Conservation (phyloP, 805 yeast genomes). For the Zygoascus bituminiphila region DNA sequence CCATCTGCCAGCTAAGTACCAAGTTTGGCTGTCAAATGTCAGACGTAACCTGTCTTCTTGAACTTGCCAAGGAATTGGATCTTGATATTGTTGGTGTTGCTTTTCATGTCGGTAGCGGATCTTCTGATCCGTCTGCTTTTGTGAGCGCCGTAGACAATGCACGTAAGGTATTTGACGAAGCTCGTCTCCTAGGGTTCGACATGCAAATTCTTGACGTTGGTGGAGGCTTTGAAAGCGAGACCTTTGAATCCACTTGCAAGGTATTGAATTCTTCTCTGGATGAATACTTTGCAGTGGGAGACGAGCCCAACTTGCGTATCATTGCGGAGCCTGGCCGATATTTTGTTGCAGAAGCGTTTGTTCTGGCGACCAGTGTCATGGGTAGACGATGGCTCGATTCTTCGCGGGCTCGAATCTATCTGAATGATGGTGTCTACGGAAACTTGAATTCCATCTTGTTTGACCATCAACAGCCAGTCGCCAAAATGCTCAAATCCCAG, state of each 20-base stretch:
- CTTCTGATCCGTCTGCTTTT: conserved; percentile 60
- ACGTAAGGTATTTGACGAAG: conserved; percentile 56
- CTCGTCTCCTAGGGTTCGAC: conserved; percentile 35
- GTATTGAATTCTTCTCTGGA: conserved; percentile 51
- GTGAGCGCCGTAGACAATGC: conserved; percentile 68
- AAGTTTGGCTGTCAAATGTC: conserved; percentile 77
- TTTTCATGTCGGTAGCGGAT: conserved; percentile 95
- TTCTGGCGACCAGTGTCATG: conserved; percentile 74
- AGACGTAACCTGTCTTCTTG: conserved; percentile 47
- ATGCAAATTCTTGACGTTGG: conserved; percentile 74
- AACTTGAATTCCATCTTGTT: conserved; percentile 88
- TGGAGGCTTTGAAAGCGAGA: conserved; percentile 72
- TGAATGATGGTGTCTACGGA: conserved; percentile 94
- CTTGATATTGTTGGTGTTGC: conserved; percentile 77
- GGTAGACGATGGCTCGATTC: conserved; percentile 57
- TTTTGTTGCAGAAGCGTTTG: conserved; percentile 76
- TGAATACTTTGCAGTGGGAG: conserved; percentile 36
- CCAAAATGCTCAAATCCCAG: conserved; percentile 46
- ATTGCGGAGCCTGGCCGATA: conserved; percentile 95
- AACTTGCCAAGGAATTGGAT: conserved; percentile 50
- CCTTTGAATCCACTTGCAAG: conserved; percentile 49
- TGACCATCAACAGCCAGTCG: conserved; percentile 79
- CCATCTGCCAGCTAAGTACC: conserved; percentile 77
- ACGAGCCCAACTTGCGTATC: conserved; percentile 39
- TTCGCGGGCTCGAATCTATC: conserved; percentile 41